These are phyloP conservation scores for Chrysosphaeria jannelii DNA, from an alignment of 2,329 filamentous ascomycete species.

Conservation along the genomic window DNA sequence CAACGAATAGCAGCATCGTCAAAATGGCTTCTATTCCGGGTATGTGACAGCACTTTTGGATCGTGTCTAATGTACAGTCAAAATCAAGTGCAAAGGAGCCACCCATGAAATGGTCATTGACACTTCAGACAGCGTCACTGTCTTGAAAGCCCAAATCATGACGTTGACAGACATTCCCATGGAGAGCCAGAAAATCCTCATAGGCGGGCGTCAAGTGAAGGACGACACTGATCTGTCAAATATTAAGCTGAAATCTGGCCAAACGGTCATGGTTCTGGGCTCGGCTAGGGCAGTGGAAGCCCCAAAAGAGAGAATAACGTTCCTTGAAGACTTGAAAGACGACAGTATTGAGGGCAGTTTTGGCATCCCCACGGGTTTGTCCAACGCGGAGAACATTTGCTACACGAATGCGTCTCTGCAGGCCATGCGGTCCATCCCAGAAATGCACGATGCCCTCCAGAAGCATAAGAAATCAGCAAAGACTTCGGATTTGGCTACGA, in stretches of 20 bases:
- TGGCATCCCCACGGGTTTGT: slow-evolving; percentile 39
- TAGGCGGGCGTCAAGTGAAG: slow-evolving; percentile 85
- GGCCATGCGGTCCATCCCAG: slow-evolving; percentile 60
- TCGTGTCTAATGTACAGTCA: no score
- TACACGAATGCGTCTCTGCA: slow-evolving; percentile 97
- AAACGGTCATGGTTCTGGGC: slow-evolving; percentile 90
- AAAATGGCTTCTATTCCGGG: no score
- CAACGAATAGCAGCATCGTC: no score
- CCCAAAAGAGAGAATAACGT: no score
- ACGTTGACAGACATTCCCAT: slow-evolving; percentile 90
- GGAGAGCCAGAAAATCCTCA: slow-evolving; percentile 79
- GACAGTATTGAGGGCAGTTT: slow-evolving; percentile 20
- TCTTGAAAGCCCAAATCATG: slow-evolving; percentile 85
- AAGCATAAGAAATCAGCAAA: slow-evolving; percentile 19
- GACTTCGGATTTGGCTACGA: slow-evolving; percentile 24
- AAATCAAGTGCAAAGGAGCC: no score
- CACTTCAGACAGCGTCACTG: no score
- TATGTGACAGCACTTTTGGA: no score
- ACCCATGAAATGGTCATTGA: no score
- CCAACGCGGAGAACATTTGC: slow-evolving; percentile 91
- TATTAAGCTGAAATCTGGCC: slow-evolving; percentile 59
- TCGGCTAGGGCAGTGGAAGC: slow-evolving; percentile 45
- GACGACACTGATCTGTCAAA: slow-evolving; percentile 71
- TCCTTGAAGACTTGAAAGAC: slow-evolving; percentile 67
- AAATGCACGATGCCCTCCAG: slow-evolving; percentile 52